These are phyloP conservation scores for Inosperma sp. DNA, from an alignment of 768 basidiomycete genomes.

Conservation along the genomic window DNA sequence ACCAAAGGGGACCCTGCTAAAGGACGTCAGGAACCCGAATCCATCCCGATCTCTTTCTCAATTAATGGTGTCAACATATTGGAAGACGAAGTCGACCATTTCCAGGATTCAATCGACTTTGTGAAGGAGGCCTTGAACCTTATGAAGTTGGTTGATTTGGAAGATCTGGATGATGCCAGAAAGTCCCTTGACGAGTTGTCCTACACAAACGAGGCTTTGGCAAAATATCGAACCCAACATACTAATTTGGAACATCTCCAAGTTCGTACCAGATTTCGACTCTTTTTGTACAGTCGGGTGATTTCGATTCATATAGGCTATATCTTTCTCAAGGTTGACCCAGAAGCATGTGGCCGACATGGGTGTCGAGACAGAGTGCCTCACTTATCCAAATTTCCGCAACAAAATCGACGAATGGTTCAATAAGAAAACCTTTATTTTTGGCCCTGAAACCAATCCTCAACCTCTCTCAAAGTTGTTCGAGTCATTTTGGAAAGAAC, in stretches of 20 bases:
- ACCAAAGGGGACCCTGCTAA: too few relatives aligned
- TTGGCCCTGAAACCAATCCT: not conserved
- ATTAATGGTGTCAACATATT: not conserved
- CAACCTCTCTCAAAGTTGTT: not conserved
- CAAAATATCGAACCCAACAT: not conserved
- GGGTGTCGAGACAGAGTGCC: not conserved
- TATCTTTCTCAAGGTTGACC: not conserved
- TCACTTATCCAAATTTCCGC: not conserved
- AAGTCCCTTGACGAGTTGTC: not conserved
- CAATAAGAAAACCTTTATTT: too few relatives aligned
- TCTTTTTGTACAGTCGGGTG: not conserved
- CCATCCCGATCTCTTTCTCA: not conserved
- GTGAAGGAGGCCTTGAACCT: not conserved
- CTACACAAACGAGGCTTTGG: not conserved
- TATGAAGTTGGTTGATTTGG: too few relatives aligned
- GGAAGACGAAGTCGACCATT: not conserved
- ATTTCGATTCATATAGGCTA: not conserved
- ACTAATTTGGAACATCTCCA: not conserved
- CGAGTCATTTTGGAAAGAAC: not conserved
- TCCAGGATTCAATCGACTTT: not conserved
- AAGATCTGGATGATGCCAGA: not conserved
- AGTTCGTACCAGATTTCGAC: not conserved
- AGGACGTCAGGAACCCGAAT: not conserved
- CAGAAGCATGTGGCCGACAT: not conserved
- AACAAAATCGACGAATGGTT: not conserved